A percentile compares a stretch with the other conserved stretches of the same genome.
phyloP scores from a whole-genome alignment of 140 eudicot genomes.

The Stevia rebaudiana region DNA sequence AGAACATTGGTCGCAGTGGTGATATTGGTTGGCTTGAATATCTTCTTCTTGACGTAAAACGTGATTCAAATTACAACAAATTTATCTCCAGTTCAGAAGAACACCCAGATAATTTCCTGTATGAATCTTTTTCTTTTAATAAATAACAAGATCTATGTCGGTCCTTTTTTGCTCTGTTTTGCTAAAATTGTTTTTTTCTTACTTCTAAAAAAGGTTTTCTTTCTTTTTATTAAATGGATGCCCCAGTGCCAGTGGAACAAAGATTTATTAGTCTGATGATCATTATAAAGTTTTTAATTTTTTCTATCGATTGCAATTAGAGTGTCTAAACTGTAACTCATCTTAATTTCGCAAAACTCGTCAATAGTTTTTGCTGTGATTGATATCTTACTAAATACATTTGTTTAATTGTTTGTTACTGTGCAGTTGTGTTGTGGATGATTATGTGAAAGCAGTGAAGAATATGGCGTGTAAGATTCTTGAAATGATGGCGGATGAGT shows the following conservation, averaged over 20 bases:
- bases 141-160: neutral
- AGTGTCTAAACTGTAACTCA: too few relatives aligned
- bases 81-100: slow-evolving; percentile 24
- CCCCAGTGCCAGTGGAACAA: too few relatives aligned
- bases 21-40: slow-evolving; percentile 64
- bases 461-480: slow-evolving; percentile 50
- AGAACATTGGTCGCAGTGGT: slow-evolving; percentile 49
- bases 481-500: slow-evolving; percentile 53
- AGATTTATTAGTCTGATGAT: too few relatives aligned
- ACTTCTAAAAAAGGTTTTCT: too few relatives aligned
- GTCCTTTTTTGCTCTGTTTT: neutral
- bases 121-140: neutral
- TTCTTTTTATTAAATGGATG: too few relatives aligned
- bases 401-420: neutral
- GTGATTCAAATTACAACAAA: slow-evolving; percentile 14
- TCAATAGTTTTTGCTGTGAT: neutral
- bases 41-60: slow-evolving; percentile 34
- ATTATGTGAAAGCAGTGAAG: slow-evolving; percentile 39
- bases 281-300: too few relatives aligned
- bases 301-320: too few relatives aligned
- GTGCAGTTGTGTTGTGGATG: slow-evolving; percentile 37
- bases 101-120: slow-evolving; percentile 32
- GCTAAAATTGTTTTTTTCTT: too few relatives aligned
- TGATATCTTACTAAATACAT: too few relatives aligned
- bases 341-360: too few relatives aligned